Conservation (phyloP, 2,329 filamentous ascomycete genomes). For the Coniochaeta sp. region DNA sequence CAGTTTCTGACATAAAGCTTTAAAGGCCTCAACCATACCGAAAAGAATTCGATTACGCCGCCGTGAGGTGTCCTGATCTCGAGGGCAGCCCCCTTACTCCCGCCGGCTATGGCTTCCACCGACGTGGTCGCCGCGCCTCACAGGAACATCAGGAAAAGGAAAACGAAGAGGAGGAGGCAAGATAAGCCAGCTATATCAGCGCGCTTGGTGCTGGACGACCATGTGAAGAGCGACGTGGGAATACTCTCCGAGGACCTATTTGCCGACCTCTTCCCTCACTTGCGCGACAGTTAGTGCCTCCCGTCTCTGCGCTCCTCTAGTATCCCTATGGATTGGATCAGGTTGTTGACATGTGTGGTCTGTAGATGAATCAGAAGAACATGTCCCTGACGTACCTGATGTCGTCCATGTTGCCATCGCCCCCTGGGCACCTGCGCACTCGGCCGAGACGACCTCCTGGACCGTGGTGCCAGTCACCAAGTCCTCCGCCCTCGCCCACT, state of each 20-base stretch:
- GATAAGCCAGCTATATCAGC: conserved; percentile 74
- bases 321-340: not conserved
- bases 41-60: too few relatives aligned
- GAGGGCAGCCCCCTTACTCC: conserved; percentile 2
- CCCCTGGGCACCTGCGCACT: conserved; percentile 59
- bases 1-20: too few relatives aligned
- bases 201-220: conserved; percentile 76
- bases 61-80: too few relatives aligned
- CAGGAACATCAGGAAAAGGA: conserved; percentile 31
- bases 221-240: conserved; percentile 77
- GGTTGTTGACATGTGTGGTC: conserved; percentile 7
- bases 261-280: conserved; percentile 67
- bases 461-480: conserved; percentile 71
- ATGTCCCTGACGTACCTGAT: conserved; percentile 25
- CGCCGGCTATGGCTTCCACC: conserved; percentile 16
- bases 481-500: conserved; percentile 60
- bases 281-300: conserved; percentile 41
- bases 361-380: conserved; percentile 16
- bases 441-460: conserved; percentile 64
- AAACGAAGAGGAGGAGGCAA: conserved; percentile 48
- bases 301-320: conserved; percentile 13
- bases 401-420: conserved; percentile 64
- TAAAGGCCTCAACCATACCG: too few relatives aligned
- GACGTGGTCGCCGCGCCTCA: conserved; percentile 14
- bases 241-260: conserved; percentile 83